phyloP scores from a whole-genome alignment of 2,329 filamentous ascomycete species.

The Lachnellula cervina region DNA sequence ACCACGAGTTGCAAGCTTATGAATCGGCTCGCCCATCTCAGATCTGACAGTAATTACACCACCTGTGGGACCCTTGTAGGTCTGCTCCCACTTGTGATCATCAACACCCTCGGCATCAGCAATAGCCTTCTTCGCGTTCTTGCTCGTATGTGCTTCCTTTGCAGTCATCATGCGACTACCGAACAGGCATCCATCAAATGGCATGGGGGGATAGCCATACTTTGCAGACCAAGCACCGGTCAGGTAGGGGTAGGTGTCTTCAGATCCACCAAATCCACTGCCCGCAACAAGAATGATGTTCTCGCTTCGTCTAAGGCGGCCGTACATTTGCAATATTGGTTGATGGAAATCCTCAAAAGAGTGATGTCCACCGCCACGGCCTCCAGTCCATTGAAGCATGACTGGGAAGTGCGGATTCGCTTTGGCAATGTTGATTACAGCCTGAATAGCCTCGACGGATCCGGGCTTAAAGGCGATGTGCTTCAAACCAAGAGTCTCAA shows the following conservation, averaged over 20 bases:
- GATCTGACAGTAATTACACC: constrained; percentile 95
- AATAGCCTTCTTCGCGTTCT: constrained; percentile 84
- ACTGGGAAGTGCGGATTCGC: constrained; percentile 93
- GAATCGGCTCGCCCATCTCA: constrained; percentile 99
- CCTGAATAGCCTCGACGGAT: constrained; percentile 80
- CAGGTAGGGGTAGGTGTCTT: constrained; percentile 89
- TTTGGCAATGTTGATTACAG: constrained; percentile 87
- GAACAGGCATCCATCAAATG: constrained; percentile 86
- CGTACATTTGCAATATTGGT: constrained; percentile 86
- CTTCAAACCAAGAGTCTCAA: constrained; percentile 85
- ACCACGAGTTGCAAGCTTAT: constrained; percentile 96
- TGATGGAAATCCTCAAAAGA: constrained; percentile 95
- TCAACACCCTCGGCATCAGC: constrained; percentile 78
- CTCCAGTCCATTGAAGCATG: constrained; percentile 90
- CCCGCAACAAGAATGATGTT: constrained; percentile 89
- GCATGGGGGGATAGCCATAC: constrained; percentile 87
- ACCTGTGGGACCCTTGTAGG: constrained; percentile 84
- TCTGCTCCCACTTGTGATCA: constrained; percentile 84
- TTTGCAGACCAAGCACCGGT: constrained; percentile 84
- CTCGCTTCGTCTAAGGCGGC: constrained; percentile 74
- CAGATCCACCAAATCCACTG: constrained; percentile 83
- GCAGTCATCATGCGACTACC: constrained; percentile 93
- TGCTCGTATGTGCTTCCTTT: constrained; percentile 85
- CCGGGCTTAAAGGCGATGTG: constrained; percentile 94
- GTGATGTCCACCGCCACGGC: constrained; percentile 89